Evolutionary conservation across 2,329 filamentous ascomycete species (phyloP).

Genomic region (Thielaviopsis populi): DNA sequence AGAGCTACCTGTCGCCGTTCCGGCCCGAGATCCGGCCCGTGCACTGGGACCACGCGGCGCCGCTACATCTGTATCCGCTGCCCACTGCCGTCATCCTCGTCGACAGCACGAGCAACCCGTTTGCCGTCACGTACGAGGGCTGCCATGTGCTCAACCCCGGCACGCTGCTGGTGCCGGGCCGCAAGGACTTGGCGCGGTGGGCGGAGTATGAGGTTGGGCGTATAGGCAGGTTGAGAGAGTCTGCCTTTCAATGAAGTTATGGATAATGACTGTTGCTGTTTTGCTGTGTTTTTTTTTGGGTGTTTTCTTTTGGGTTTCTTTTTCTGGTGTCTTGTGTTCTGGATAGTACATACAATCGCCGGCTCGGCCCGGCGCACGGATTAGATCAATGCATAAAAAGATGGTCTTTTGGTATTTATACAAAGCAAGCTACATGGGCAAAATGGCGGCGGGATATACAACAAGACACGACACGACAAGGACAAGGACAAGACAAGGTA

Average conservation of each 20-base stretch:
- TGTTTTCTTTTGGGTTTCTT: no score
- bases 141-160: constrained; percentile 95
- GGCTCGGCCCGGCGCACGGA: no score
- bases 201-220: constrained; percentile 66
- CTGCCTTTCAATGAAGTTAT: constrained; percentile 32
- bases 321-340: no score
- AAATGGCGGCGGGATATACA: neutral
- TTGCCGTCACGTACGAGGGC: constrained; percentile 82
- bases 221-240: constrained; percentile 48
- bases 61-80: constrained; percentile 72
- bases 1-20: constrained; percentile 80
- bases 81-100: constrained; percentile 72
- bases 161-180: constrained; percentile 52
- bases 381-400: neutral
- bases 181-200: constrained; percentile 61
- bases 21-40: constrained; percentile 63
- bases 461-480: neutral
- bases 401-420: neutral
- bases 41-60: constrained; percentile 71
- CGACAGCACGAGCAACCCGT: constrained; percentile 67
- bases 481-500: neutral
- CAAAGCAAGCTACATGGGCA: neutral
- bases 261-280: neutral
- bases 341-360: no score
- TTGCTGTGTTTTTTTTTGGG: constrained; percentile 5